These are phyloP conservation scores for Zea luxurians DNA, from an alignment of 176 grass and related monocot genomes.

Conservation along the genomic window DNA sequence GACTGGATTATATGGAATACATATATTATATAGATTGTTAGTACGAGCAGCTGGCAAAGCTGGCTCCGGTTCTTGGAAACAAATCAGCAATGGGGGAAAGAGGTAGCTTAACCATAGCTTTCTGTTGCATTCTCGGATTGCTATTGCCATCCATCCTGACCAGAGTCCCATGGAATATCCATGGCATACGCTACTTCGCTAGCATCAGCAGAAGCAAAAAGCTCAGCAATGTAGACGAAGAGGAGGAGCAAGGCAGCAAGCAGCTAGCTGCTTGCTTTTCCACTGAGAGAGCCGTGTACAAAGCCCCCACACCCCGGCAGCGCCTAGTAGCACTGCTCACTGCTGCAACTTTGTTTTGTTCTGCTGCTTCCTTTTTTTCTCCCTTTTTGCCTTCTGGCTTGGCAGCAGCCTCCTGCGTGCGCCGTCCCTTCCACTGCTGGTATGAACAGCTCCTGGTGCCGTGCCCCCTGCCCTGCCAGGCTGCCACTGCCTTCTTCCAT, in stretches of 20 bases:
- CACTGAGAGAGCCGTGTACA: neutral
- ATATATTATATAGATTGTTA: constrained; percentile 9
- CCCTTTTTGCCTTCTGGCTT: constrained; percentile 20
- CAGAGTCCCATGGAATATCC: neutral
- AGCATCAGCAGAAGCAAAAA: neutral
- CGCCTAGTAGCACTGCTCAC: neutral
- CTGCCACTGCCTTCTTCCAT: no score
- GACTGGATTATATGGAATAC: neutral
- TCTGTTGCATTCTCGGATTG: constrained; percentile 27
- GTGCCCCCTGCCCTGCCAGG: neutral
- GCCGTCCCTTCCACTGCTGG: constrained; percentile 6
- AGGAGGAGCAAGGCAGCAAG: neutral
- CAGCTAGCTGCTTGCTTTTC: neutral
- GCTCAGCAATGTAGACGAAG: neutral
- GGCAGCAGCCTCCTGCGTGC: constrained; percentile 3
- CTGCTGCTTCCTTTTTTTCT: neutral
- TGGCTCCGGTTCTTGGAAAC: neutral
- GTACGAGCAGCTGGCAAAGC: neutral
- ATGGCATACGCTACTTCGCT: neutral
- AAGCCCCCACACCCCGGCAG: neutral
- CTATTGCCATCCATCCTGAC: no score
- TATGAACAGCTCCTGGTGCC: constrained; percentile 22
- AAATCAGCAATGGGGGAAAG: neutral
- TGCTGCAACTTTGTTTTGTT: constrained; percentile 7
- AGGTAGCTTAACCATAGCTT: constrained; percentile 28